Conservation (phyloP, 306 rosid species). For the Rubus idaeus region DNA sequence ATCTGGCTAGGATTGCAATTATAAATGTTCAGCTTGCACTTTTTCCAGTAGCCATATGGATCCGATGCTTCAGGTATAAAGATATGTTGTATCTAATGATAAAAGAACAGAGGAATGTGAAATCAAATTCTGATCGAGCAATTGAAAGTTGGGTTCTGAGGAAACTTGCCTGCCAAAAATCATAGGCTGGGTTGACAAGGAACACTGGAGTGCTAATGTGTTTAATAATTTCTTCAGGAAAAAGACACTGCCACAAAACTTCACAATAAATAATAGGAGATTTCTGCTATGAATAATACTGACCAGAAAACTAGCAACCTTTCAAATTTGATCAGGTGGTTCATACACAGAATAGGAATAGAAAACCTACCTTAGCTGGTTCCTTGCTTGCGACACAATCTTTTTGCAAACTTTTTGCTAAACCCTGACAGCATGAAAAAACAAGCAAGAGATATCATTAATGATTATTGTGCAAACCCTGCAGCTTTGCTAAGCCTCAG, state of each 20-base stretch:
- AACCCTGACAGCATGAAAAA: constrained; percentile 49
- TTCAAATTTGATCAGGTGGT: constrained; percentile 15
- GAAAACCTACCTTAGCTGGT: constrained; percentile 63
- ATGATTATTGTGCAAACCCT: not conserved
- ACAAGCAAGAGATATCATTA: constrained; percentile 16
- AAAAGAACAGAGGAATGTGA: constrained; percentile 19
- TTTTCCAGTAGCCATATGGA: constrained; percentile 64
- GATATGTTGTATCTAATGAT: constrained; percentile 76
- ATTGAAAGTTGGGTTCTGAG: constrained; percentile 28
- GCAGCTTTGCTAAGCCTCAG: not conserved
- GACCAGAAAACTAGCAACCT: constrained; percentile 20
- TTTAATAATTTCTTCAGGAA: constrained; percentile 71
- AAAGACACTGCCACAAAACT: constrained; percentile 67
- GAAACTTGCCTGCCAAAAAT: constrained; percentile 86
- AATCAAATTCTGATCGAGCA: constrained; percentile 1
- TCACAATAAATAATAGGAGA: constrained; percentile 9
- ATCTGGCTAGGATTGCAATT: constrained; percentile 58
- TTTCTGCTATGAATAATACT: not conserved
- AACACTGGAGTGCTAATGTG: constrained; percentile 65
- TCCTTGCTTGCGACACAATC: constrained; percentile 64
- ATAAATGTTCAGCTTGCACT: constrained; percentile 62
- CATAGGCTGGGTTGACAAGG: constrained; percentile 90
- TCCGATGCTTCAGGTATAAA: constrained; percentile 73
- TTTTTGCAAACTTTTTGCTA: constrained; percentile 66
- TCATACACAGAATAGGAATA: constrained; percentile 18